Percentiles rank a stretch among this genome's conserved stretches.
phyloP scores from a whole-genome alignment of 371 early-diverging fungal species.

The Blastocladiella emersonii region DNA sequence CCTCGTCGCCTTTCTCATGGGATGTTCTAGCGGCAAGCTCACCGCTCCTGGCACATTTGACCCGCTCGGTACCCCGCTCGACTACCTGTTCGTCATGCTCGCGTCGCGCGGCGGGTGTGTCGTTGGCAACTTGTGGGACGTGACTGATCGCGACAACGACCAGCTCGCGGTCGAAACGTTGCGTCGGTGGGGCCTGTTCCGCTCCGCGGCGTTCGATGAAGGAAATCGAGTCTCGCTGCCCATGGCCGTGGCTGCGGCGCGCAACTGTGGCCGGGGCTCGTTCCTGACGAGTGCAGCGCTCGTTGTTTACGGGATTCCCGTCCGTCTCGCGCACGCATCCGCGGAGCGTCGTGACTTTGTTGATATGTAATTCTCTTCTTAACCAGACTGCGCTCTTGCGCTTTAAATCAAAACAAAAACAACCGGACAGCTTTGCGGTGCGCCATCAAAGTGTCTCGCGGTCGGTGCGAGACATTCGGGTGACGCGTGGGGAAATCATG shows the following conservation, averaged over 20 bases:
- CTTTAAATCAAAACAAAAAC: too few relatives aligned
- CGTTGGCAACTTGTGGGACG: conserved; percentile 97
- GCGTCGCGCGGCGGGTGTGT: conserved; percentile 65
- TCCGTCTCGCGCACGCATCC: too few relatives aligned
- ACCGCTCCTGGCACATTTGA: conserved; percentile 68
- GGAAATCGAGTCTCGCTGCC: too few relatives aligned
- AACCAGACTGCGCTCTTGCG: too few relatives aligned
- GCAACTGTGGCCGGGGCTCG: conserved; percentile 25
- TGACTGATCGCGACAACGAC: conserved; percentile 97
- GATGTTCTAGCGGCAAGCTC: conserved; percentile 77
- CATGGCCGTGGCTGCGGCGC: conserved; percentile 18
- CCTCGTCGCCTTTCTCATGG: conserved; percentile 63
- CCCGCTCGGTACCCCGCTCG: conserved; percentile 58
- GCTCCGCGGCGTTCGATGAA: too few relatives aligned
- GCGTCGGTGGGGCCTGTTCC: conserved; percentile 56
- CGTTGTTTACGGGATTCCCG: conserved; percentile 44
- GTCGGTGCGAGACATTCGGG: too few relatives aligned
- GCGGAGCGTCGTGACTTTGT: too few relatives aligned
- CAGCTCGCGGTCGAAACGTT: conserved; percentile 41
- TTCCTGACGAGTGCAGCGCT: conserved; percentile 46
- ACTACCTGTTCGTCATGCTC: too few relatives aligned
- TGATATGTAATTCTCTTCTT: too few relatives aligned
- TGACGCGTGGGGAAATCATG: too few relatives aligned
- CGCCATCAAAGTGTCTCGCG: too few relatives aligned
- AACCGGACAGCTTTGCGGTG: too few relatives aligned